Evolutionary conservation across 495 filamentous ascomycete genomes (phyloP).

Genomic region (Annulohypoxylon stygium): DNA sequence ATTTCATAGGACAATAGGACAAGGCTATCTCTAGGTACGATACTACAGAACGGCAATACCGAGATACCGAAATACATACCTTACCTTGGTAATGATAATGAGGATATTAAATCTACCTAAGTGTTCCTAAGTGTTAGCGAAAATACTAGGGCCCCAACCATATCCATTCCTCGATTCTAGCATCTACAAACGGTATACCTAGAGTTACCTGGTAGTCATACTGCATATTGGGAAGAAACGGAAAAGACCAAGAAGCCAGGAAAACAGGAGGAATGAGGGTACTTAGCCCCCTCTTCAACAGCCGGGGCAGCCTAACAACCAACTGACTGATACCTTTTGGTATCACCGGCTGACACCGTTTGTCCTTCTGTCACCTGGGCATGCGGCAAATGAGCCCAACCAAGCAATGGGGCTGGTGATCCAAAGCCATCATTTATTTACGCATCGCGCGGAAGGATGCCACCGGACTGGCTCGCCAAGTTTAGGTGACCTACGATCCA

Average conservation of each 20-base stretch:
- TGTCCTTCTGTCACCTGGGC: conserved; percentile 24
- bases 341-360: conserved; percentile 37
- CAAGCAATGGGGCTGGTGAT: conserved; percentile 41
- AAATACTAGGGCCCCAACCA: not conserved
- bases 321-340: conserved; percentile 10
- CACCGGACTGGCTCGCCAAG: conserved; percentile 27
- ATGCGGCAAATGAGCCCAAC: conserved; percentile 41
- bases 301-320: conserved; percentile 2
- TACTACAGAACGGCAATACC: not conserved
- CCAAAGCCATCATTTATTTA: conserved; percentile 24
- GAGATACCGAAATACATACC: not conserved
- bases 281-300: conserved; percentile 15
- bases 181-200: not conserved
- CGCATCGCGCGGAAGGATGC: conserved; percentile 35
- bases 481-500: conserved; percentile 15
- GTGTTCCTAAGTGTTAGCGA: not conserved
- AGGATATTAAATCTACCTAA: not conserved
- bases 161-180: conserved; percentile 5
- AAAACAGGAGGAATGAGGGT: conserved; percentile 18
- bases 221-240: not conserved
- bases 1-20: not conserved
- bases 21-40: conserved; percentile 2
- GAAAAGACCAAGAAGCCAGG: too few relatives aligned
- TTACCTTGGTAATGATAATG: not conserved
- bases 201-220: too few relatives aligned